Conservation (phyloP, 2,329 filamentous ascomycete genomes). For the Bipolaris gigantea region DNA sequence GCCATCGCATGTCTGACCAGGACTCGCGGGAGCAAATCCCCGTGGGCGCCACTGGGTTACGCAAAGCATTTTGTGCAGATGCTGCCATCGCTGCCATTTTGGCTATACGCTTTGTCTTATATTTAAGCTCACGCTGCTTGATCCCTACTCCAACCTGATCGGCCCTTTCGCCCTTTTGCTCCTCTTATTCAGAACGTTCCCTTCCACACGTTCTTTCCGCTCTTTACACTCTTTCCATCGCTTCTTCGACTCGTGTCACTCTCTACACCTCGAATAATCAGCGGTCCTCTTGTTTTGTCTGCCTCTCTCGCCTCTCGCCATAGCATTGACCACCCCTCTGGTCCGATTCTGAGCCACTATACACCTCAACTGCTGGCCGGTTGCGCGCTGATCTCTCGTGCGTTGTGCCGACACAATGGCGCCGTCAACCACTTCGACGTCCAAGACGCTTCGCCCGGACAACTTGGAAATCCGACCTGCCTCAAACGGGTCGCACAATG, state of each 20-base stretch:
- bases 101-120: slow-evolving; percentile 13
- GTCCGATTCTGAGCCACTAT: not conserved
- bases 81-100: not conserved
- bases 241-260: not conserved
- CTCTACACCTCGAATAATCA: not conserved
- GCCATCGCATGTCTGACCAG: slow-evolving; percentile 15
- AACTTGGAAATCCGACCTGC: slow-evolving; percentile 37
- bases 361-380: slow-evolving; percentile 38
- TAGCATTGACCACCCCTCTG: slow-evolving; percentile 7
- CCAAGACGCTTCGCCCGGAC: slow-evolving; percentile 34
- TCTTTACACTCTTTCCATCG: slow-evolving; percentile 1
- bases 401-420: slow-evolving; percentile 25
- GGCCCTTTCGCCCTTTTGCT: not conserved
- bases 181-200: slow-evolving; percentile 2
- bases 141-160: slow-evolving; percentile 9
- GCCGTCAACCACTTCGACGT: slow-evolving; percentile 31
- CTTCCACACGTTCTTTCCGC: not conserved
- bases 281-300: not conserved
- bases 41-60: slow-evolving; percentile 20
- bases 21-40: slow-evolving; percentile 19
- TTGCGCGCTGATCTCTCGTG: slow-evolving; percentile 15
- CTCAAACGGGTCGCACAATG: slow-evolving; percentile 16
- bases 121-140: slow-evolving; percentile 16
- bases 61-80: slow-evolving; percentile 23
- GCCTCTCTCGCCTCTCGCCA: not conserved